Percentiles rank a stretch among this genome's conserved stretches.
Evolutionary conservation across 371 early-diverging fungal genomes (phyloP).

Genomic region (Funneliformis caledonium): DNA sequence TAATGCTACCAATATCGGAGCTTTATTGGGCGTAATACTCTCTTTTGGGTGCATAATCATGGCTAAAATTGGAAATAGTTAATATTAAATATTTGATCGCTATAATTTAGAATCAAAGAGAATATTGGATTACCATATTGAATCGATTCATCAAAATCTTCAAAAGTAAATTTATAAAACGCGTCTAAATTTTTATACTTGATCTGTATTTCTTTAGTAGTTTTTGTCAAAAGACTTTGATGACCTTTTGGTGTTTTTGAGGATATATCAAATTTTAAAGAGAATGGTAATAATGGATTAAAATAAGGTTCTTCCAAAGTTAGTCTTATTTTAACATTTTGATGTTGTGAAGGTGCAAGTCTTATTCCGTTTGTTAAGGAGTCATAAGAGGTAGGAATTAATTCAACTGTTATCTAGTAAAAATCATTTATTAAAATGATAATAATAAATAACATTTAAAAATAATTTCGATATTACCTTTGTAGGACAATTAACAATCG

Average conservation of each 20-base stretch:
- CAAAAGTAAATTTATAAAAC: constrained; percentile 63
- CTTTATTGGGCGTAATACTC: constrained; percentile 43
- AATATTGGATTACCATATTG: constrained; percentile 54
- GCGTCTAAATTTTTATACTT: constrained; percentile 45
- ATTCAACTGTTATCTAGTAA: neutral
- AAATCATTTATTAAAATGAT: neutral
- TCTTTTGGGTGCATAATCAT: constrained; percentile 57
- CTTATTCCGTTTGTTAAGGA: neutral
- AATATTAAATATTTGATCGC: neutral
- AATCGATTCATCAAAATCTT: constrained; percentile 66
- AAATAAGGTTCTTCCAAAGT: neutral
- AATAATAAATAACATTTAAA: neutral
- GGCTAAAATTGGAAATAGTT: constrained; percentile 31
- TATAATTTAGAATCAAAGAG: neutral
- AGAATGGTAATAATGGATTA: constrained; percentile 41
- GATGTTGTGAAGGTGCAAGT: constrained; percentile 30
- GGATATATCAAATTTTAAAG: constrained; percentile 39
- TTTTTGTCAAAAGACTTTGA: neutral
- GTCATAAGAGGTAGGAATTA: neutral
- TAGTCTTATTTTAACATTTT: constrained; percentile 30
- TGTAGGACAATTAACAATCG: neutral
- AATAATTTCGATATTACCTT: neutral
- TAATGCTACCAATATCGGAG: constrained; percentile 66
- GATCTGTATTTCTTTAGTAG: constrained; percentile 35
- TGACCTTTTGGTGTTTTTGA: constrained; percentile 29